Conservation (phyloP, 1,284 basidiomycete genomes). For the Cystobasidiaceae sp. region DNA sequence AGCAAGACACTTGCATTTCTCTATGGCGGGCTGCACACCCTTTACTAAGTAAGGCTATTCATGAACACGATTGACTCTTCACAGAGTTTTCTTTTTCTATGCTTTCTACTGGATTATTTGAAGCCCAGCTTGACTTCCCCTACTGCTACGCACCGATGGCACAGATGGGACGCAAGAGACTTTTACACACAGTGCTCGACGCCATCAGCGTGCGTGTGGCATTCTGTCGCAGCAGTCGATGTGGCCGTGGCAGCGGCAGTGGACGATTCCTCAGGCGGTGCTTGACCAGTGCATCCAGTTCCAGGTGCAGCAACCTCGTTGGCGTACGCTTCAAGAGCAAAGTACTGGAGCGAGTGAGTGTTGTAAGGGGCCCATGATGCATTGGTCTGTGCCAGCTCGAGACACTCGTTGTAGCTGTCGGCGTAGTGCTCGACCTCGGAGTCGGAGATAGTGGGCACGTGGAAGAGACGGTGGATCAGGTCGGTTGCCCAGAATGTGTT, state of each 20-base stretch:
- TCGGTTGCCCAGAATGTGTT: slow-evolving; percentile 48
- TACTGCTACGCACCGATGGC: no score
- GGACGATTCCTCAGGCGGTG: slow-evolving; percentile 30
- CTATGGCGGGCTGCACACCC: no score
- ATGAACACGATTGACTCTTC: no score
- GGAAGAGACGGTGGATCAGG: slow-evolving; percentile 49
- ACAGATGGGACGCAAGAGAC: no score
- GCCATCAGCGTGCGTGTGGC: slow-evolving; percentile 34
- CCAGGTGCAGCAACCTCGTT: slow-evolving; percentile 46
- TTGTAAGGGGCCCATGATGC: slow-evolving; percentile 44
- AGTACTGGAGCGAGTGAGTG: slow-evolving; percentile 48
- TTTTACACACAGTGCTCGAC: slow-evolving; percentile 1
- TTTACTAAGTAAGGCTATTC: no score
- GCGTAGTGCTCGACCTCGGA: slow-evolving; percentile 46
- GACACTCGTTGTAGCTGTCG: slow-evolving; percentile 43
- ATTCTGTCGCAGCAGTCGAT: slow-evolving; percentile 35
- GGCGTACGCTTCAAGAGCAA: slow-evolving; percentile 39
- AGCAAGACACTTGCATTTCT: no score
- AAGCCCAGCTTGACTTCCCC: no score
- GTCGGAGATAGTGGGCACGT: slow-evolving; percentile 47
- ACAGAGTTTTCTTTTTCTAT: no score
- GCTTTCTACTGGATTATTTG: no score
- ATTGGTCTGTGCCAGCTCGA: slow-evolving; percentile 47
- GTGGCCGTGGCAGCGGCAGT: slow-evolving; percentile 29
- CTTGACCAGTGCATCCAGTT: slow-evolving; percentile 43